Evolutionary conservation across 805 yeast genomes (phyloP).

Genomic region (Schwanniomyces yamadae): DNA sequence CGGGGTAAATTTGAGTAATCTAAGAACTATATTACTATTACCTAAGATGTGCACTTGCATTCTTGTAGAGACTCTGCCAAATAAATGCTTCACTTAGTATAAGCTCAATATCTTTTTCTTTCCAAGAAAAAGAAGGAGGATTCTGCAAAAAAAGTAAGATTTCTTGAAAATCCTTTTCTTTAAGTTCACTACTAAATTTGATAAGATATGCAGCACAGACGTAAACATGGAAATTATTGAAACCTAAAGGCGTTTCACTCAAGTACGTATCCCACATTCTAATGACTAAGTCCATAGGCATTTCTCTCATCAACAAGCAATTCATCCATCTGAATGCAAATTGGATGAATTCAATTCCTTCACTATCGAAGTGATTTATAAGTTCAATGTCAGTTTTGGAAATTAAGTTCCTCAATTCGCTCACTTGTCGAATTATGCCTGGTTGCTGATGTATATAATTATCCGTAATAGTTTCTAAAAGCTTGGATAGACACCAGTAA

Average conservation of each 20-base stretch:
- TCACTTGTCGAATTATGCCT: slow-evolving; percentile 89
- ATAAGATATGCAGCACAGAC: slow-evolving; percentile 96
- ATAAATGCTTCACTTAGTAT: slow-evolving; percentile 92
- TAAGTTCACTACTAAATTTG: slow-evolving; percentile 76
- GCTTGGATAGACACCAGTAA: slow-evolving; percentile 91
- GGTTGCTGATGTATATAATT: slow-evolving; percentile 98
- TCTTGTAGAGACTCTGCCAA: slow-evolving; percentile 91
- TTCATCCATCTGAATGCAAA: slow-evolving; percentile 99
- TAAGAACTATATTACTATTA: slow-evolving; percentile 5
- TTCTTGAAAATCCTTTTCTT: slow-evolving; percentile 90
- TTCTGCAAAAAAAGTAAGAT: slow-evolving; percentile 88
- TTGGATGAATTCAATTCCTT: slow-evolving; percentile 91
- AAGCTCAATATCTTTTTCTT: slow-evolving; percentile 85
- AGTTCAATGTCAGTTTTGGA: slow-evolving; percentile 75
- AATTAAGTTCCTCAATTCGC: slow-evolving; percentile 72
- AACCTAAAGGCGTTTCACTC: slow-evolving; percentile 72
- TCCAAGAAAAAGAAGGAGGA: slow-evolving; percentile 85
- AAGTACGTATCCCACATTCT: slow-evolving; percentile 98
- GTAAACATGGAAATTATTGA: slow-evolving; percentile 90
- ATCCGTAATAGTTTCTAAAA: slow-evolving; percentile 93
- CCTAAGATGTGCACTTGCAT: slow-evolving; percentile 84
- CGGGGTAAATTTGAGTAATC: slow-evolving; percentile 1
- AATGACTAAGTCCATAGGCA: slow-evolving; percentile 71
- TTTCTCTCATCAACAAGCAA: slow-evolving; percentile 92
- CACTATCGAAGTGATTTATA: slow-evolving; percentile 69